phyloP scores from a whole-genome alignment of 1,284 basidiomycete species.

The Moesziomyces parantarcticus region DNA sequence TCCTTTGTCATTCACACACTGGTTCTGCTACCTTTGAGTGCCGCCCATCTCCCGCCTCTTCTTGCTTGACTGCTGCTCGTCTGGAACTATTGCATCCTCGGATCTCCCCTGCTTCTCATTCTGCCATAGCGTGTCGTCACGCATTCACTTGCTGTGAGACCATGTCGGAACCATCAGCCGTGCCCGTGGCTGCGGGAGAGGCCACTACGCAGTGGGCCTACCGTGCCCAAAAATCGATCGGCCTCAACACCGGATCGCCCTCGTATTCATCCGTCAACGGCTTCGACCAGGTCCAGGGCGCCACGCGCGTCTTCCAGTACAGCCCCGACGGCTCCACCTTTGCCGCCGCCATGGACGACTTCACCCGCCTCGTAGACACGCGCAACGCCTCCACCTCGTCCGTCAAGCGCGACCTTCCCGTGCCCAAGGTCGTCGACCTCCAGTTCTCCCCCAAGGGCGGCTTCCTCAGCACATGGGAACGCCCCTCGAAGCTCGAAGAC shows the following conservation, averaged over 20 bases:
- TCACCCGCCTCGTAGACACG: constrained; percentile 80
- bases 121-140: constrained; percentile 1
- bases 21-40: too few species aligned
- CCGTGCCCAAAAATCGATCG: constrained; percentile 92
- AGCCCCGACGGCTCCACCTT: constrained; percentile 87
- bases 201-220: constrained; percentile 66
- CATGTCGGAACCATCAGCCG: constrained; percentile 41
- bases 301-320: constrained; percentile 82
- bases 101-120: too few species aligned
- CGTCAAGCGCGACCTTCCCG: constrained; percentile 57
- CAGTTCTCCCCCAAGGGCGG: constrained; percentile 91
- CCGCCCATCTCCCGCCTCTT: too few species aligned
- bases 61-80: too few species aligned
- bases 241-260: constrained; percentile 84
- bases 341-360: constrained; percentile 81
- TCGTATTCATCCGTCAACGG: constrained; percentile 77
- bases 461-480: constrained; percentile 93
- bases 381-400: constrained; percentile 55
- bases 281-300: constrained; percentile 75
- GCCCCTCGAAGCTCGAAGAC: constrained; percentile 81
- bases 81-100: too few species aligned
- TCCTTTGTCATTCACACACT: too few species aligned
- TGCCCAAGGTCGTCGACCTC: constrained; percentile 82
- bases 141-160: constrained; percentile 25
- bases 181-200: constrained; percentile 32